Percentiles rank a stretch among this genome's conserved stretches.
These are phyloP conservation scores for Linum usitatissimum DNA, from an alignment of 345 rosid species.

Conservation along the genomic window DNA sequence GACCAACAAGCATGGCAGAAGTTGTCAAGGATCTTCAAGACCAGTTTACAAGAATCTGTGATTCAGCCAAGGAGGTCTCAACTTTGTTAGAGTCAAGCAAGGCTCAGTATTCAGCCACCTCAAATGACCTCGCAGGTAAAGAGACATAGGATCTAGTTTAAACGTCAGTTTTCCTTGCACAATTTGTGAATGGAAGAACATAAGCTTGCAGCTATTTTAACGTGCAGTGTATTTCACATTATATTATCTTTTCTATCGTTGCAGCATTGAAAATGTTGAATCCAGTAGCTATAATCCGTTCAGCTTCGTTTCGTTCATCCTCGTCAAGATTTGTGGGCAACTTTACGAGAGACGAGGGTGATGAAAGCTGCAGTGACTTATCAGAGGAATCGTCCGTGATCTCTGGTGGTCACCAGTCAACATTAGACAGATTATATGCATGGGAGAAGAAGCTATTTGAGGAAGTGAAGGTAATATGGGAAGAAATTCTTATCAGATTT, in stretches of 20 bases:
- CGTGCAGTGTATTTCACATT: neutral
- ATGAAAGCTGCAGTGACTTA: conserved; percentile 48
- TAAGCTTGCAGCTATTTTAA: too few species aligned
- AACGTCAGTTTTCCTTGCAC: neutral
- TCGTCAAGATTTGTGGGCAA: conserved; percentile 64
- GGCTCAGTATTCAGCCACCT: conserved; percentile 44
- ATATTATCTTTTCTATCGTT: conserved; percentile 7
- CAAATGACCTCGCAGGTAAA: conserved; percentile 68
- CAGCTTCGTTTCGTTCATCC: conserved; percentile 80
- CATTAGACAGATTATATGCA: conserved; percentile 64
- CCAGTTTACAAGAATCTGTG: conserved; percentile 53
- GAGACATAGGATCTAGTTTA: neutral
- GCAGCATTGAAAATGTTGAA: conserved; percentile 84
- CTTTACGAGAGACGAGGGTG: conserved; percentile 45
- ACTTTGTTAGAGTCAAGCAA: conserved; percentile 64
- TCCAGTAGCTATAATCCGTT: conserved; percentile 81
- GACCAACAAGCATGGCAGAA: conserved; percentile 93
- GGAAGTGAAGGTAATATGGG: conserved; percentile 61
- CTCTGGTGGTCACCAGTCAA: conserved; percentile 72
- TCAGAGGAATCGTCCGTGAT: conserved; percentile 49
- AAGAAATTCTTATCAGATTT: too few species aligned
- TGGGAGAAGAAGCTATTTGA: conserved; percentile 98
- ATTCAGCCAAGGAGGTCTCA: conserved; percentile 70
- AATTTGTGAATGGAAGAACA: too few species aligned
- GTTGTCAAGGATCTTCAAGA: conserved; percentile 85